Evolutionary conservation across 1,284 basidiomycete species (phyloP), one percentile per base, ranked within the genome.

Genomic region (Neolentinus lepideus): DNA sequence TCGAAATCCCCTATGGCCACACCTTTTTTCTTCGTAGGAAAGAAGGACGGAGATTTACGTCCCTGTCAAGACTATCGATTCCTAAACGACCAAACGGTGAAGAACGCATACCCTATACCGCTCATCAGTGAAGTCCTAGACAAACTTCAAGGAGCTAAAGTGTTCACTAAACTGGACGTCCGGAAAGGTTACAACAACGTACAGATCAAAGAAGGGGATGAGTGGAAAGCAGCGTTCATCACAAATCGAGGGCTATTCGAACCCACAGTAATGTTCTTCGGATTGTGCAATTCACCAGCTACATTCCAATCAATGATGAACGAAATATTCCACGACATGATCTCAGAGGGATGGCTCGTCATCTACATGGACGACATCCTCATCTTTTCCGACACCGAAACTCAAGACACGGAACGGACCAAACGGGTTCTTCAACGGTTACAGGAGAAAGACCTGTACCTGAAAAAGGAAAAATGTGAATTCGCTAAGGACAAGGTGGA

Each of bases 391-490:
- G n/a, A n/a, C n/a, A n/a, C n/a, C n/a, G n/a, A n/a, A n/a, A 58
- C 60, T 0, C 14, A 54, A 1, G 55, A 55, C 4, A 25, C 55
- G 9, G 56, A 59, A 25, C 53, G 58, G 27, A 70, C 12, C 62
- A 68, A 1, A 12, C 24, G 61, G 43, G 72, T 79, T 0, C 59
- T 78, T 0, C 24, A 67, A 27, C 51, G 60, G 2, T 64, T 79
- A 0, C 45, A 62, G 0, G 55, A 68, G 2, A 56, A 70, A 10
- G 29, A 64, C 0, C 65, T 76, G 0, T 67, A 56, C 43, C 51
- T 67, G 0, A 75, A 76, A 54, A 56, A 64, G 0, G 65, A 70
- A 48, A 78, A 79, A 52, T 78, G 75, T 51, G 51, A 61, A 0
- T 78, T 78, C 58, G 54, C 67, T 2, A 14, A 54, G 0, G 1